Evolutionary conservation across 2,329 filamentous ascomycete species (phyloP).

Genomic region (Alternaria triticina): DNA sequence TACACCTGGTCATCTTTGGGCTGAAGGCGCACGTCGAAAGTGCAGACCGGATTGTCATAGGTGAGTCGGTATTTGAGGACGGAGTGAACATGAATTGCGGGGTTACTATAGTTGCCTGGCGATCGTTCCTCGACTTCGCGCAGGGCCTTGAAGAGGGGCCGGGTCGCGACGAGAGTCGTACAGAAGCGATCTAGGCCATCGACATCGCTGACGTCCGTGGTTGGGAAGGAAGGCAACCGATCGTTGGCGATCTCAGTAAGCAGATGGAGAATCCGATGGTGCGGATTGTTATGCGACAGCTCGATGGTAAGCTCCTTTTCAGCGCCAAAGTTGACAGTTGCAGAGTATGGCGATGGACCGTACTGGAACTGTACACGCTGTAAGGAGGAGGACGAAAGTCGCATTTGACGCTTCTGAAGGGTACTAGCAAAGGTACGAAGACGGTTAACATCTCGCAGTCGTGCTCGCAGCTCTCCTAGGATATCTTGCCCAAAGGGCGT

Average conservation of each 20-base stretch:
- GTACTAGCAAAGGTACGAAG: conserved; percentile 74
- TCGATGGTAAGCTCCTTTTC: conserved; percentile 60
- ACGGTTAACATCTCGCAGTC: conserved; percentile 71
- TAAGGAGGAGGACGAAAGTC: conserved; percentile 63
- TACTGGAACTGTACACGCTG: conserved; percentile 72
- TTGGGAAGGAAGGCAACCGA: conserved; percentile 62
- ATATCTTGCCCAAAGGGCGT: conserved; percentile 65
- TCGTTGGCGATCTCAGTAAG: conserved; percentile 66
- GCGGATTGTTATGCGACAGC: conserved; percentile 70
- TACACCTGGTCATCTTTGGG: conserved; percentile 39
- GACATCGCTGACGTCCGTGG: conserved; percentile 58
- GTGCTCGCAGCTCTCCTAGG: conserved; percentile 63
- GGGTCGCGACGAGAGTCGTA: conserved; percentile 64
- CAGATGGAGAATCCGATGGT: conserved; percentile 67
- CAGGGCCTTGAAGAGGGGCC: conserved; percentile 69
- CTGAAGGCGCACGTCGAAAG: conserved; percentile 47
- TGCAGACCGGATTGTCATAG: conserved; percentile 50
- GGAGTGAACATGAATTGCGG: conserved; percentile 43
- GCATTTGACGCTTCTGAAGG: conserved; percentile 64
- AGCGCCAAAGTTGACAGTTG: conserved; percentile 64
- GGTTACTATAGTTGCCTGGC: conserved; percentile 32
- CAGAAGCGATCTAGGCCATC: conserved; percentile 62
- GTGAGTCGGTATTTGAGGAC: conserved; percentile 47
- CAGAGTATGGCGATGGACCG: conserved; percentile 56
- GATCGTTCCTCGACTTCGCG: conserved; percentile 64